phyloP scores from a whole-genome alignment of 176 grass and related monocot species.

The Triticum turgidum region DNA sequence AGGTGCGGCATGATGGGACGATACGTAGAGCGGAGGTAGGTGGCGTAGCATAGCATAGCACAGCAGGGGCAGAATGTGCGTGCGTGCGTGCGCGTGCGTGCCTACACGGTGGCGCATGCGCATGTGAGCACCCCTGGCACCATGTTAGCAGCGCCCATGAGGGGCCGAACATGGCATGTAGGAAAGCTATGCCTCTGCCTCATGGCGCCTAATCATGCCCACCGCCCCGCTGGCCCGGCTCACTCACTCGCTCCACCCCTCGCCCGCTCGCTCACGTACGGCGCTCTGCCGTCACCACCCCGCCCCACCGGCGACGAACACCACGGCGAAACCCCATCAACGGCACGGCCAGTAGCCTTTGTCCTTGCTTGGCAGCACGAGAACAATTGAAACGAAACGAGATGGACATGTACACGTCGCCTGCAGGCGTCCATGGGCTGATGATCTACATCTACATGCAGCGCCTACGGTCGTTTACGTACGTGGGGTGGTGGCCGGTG shows the following conservation, averaged over 20 bases:
- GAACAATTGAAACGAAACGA: not conserved
- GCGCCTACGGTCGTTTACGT: not conserved
- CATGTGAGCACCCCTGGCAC: slow-evolving; percentile 14
- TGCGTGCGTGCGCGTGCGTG: not conserved
- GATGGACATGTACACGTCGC: not conserved
- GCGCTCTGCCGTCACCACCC: not conserved
- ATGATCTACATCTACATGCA: not conserved
- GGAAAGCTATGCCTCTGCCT: not conserved
- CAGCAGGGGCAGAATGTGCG: not conserved
- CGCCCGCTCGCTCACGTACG: not conserved
- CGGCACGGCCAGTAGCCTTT: too few relatives aligned
- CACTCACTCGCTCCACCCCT: not conserved
- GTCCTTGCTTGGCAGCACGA: not conserved
- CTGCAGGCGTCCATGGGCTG: too few relatives aligned
- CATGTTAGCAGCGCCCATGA: slow-evolving; percentile 15
- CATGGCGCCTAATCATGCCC: slow-evolving; percentile 11
- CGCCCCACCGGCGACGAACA: not conserved
- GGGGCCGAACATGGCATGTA: slow-evolving; percentile 14
- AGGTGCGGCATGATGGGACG: not conserved
- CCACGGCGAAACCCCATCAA: not conserved
- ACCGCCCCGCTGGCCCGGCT: not conserved
- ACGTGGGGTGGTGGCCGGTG: not conserved
- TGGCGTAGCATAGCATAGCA: not conserved
- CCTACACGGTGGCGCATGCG: not conserved
- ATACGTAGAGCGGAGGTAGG: not conserved